Evolutionary conservation across 2,329 filamentous ascomycete genomes (phyloP).

Genomic region (Daldinia eschscholtzii): DNA sequence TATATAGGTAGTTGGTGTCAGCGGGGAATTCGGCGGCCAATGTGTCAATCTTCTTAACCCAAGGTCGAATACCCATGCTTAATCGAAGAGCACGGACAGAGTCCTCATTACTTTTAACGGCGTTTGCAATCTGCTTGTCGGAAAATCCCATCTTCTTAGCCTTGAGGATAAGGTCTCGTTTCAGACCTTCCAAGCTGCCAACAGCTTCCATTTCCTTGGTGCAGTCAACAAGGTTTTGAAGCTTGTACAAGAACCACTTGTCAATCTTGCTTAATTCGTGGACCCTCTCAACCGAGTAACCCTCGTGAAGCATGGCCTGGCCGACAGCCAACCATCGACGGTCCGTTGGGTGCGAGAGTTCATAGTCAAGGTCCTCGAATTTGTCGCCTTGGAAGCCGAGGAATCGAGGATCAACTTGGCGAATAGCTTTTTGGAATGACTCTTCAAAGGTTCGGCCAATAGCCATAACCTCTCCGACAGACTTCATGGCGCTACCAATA

Average conservation of each 20-base stretch:
- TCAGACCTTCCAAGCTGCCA: conserved; percentile 84
- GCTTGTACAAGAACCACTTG: conserved; percentile 99
- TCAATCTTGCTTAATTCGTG: conserved; percentile 98
- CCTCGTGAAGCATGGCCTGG: conserved; percentile 97
- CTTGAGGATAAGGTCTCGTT: conserved; percentile 88
- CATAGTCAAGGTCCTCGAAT: conserved; percentile 92
- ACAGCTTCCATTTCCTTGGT: conserved; percentile 86
- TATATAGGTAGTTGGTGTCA: conserved; percentile 95
- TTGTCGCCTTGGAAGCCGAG: conserved; percentile 95
- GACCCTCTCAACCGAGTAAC: conserved; percentile 90
- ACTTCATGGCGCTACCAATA: conserved; percentile 99
- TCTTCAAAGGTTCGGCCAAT: conserved; percentile 99
- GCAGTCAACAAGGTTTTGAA: conserved; percentile 96
- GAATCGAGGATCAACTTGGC: conserved; percentile 93
- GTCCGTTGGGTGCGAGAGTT: conserved; percentile 92
- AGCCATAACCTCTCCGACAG: conserved; percentile 98
- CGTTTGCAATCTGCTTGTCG: conserved; percentile 91
- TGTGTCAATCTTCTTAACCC: conserved; percentile 99
- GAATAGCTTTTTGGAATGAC: conserved; percentile 98
- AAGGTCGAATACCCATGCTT: conserved; percentile 90
- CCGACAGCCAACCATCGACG: conserved; percentile 97
- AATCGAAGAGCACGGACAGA: conserved; percentile 87
- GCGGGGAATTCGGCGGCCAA: conserved; percentile 96
- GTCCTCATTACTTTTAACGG: conserved; percentile 88
- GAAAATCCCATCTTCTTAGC: conserved; percentile 99